phyloP scores from a whole-genome alignment of 192 early-diverging fungal species.

The Physocladia obscura region DNA sequence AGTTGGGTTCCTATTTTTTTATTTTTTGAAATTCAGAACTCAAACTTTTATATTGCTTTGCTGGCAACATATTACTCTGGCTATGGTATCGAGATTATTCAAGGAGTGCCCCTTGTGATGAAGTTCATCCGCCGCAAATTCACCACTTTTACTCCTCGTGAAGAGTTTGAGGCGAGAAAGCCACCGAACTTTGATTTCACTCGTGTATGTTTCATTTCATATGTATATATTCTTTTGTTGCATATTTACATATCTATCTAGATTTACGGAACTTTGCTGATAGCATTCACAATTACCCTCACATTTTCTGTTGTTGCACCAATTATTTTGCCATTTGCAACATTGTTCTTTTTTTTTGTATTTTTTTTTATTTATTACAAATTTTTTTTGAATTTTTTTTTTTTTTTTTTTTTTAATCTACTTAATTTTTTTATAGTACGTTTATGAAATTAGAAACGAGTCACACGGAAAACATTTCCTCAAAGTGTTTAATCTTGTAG shows the following conservation, averaged over 20 bases:
- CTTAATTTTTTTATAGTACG: conserved; percentile 38
- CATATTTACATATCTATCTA: background rate
- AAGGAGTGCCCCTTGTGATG: conserved; percentile 40
- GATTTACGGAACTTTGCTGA: conserved; percentile 40
- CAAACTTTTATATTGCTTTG: conserved; percentile 40
- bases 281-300: conserved; percentile 38
- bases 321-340: conserved; percentile 39
- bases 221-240: background rate
- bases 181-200: conserved; percentile 39
- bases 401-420: conserved; percentile 48
- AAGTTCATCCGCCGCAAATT: conserved; percentile 40
- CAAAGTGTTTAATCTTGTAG: conserved; percentile 42
- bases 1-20: background rate
- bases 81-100: conserved; percentile 46
- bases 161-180: conserved; percentile 42
- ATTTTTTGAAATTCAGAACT: conserved; percentile 27
- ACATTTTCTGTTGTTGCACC: conserved; percentile 42
- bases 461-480: conserved; percentile 42
- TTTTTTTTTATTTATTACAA: conserved; percentile 51
- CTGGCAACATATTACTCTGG: conserved; percentile 32
- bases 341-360: conserved; percentile 36
- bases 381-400: conserved; percentile 32
- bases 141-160: conserved; percentile 40
- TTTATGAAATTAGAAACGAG: conserved; percentile 47
- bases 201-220: conserved; percentile 16